A percentile compares a stretch with the other conserved stretches of the same genome.
Conservation (phyloP, 2,329 filamentous ascomycete genomes). For the Penicillium sp. region DNA sequence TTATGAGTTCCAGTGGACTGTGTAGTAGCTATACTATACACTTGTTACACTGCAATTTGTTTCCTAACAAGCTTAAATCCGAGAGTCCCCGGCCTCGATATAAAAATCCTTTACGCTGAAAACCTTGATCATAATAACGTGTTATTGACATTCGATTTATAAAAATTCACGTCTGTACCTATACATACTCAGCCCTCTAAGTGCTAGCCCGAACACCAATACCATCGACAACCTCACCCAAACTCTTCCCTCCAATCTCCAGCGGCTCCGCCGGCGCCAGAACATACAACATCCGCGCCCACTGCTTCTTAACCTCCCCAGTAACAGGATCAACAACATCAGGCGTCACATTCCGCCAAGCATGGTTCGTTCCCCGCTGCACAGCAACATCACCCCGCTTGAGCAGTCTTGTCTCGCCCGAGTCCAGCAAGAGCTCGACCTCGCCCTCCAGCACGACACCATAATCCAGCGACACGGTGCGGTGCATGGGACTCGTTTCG, state of each 20-base stretch:
- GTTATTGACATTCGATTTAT: background rate
- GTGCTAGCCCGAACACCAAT: conserved; percentile 26
- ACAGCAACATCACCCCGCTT: conserved; percentile 55
- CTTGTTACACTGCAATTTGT: too few relatives aligned
- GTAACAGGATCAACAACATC: conserved; percentile 18
- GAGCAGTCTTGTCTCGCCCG: conserved; percentile 49
- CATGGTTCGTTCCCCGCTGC: conserved; percentile 47
- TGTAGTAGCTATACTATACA: too few relatives aligned
- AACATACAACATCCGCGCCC: conserved; percentile 34
- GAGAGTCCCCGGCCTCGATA: too few relatives aligned
- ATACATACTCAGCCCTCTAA: conserved; percentile 1
- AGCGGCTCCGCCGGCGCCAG: conserved; percentile 26
- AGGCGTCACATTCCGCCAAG: conserved; percentile 39
- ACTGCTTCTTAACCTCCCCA: conserved; percentile 17
- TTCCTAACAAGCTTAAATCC: too few relatives aligned
- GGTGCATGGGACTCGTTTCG: conserved; percentile 12
- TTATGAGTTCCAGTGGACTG: background rate
- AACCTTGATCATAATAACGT: background rate
- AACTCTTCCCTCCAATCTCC: conserved; percentile 21
- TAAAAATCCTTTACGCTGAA: too few relatives aligned
- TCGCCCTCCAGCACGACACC: conserved; percentile 17
- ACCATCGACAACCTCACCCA: conserved; percentile 34
- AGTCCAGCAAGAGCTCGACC: conserved; percentile 43
- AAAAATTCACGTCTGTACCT: background rate
- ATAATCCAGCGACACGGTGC: conserved; percentile 14